phyloP scores from a whole-genome alignment of 345 rosid genomes.

The Eucalyptus cloeziana region DNA sequence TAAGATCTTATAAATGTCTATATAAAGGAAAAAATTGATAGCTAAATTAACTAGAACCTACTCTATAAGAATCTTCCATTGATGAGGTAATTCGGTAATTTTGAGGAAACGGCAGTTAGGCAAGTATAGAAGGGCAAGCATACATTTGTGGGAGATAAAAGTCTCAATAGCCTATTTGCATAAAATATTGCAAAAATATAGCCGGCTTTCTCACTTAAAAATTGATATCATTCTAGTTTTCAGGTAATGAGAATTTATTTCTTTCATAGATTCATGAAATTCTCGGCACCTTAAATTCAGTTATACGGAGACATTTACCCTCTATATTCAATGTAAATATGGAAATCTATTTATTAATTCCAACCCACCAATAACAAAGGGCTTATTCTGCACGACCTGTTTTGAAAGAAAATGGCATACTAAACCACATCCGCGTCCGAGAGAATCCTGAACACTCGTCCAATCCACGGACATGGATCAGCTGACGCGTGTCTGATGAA shows the following conservation, averaged over 20 bases:
- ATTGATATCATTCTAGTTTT: neutral
- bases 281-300: neutral
- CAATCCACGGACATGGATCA: too few species aligned
- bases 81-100: neutral
- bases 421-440: neutral
- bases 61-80: neutral
- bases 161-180: neutral
- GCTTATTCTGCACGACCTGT: neutral
- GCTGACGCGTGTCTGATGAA: too few species aligned
- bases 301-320: neutral
- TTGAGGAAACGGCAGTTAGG: too few species aligned
- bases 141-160: neutral
- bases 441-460: too few species aligned
- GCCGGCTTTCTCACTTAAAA: rapidly evolving
- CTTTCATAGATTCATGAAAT: neutral
- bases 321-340: neutral
- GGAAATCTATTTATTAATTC: neutral
- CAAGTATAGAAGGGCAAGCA: neutral
- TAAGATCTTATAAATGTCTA: neutral
- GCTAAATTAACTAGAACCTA: neutral
- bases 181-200: neutral
- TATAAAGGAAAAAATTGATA: too few species aligned
- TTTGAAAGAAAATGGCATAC: neutral
- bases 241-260: neutral
- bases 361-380: neutral